Conservation (phyloP, 345 rosid genomes). For the Acer negundo region DNA sequence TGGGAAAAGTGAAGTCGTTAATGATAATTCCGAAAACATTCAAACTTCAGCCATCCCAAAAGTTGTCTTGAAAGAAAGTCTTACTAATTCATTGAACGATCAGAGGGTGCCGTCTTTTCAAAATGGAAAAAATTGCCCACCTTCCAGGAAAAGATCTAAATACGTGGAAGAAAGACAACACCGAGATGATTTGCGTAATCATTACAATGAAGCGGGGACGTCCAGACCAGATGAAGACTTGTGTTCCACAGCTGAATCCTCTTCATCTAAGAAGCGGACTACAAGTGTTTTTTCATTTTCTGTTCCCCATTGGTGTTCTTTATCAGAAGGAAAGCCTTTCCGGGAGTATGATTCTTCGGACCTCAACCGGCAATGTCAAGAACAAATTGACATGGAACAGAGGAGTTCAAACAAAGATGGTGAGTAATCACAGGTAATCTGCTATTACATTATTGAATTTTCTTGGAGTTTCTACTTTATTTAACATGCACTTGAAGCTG, state of each 20-base stretch:
- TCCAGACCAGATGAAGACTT: slow-evolving; percentile 48
- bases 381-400: slow-evolving; percentile 32
- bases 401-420: slow-evolving; percentile 37
- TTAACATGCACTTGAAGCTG: not conserved
- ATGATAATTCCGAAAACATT: slow-evolving; percentile 57
- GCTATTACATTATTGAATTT: not conserved
- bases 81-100: slow-evolving; percentile 64
- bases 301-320: slow-evolving; percentile 60
- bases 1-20: slow-evolving; percentile 59
- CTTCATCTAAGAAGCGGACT: slow-evolving; percentile 48
- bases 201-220: slow-evolving; percentile 28
- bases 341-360: slow-evolving; percentile 50
- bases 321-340: slow-evolving; percentile 44
- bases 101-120: slow-evolving; percentile 70
- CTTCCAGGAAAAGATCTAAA: slow-evolving; percentile 58
- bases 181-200: slow-evolving; percentile 16
- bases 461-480: not conserved
- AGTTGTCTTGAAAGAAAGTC: slow-evolving; percentile 45
- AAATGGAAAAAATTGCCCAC: slow-evolving; percentile 28
- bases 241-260: slow-evolving; percentile 82
- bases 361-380: slow-evolving; percentile 32
- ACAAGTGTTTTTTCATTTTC: slow-evolving; percentile 51
- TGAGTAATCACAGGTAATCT: slow-evolving; percentile 21
- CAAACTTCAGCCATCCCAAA: slow-evolving; percentile 36
- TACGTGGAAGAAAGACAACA: slow-evolving; percentile 26